These are phyloP conservation scores for Platismatia glauca DNA, from an alignment of 495 filamentous ascomycete genomes.

Conservation along the genomic window DNA sequence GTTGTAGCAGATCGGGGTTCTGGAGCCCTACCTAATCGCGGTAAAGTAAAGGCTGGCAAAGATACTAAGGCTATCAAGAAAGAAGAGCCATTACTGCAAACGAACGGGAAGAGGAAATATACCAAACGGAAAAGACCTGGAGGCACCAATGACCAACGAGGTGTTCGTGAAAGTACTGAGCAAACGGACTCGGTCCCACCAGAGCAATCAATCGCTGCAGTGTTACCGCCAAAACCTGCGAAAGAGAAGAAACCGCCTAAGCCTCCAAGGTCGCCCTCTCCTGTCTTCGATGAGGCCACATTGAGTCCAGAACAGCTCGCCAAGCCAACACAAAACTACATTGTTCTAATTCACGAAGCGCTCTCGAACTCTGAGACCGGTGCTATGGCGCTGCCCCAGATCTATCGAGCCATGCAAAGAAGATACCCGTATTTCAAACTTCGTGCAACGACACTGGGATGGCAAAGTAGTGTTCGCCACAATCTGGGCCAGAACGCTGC, in stretches of 20 bases:
- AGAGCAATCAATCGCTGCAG: conserved; percentile 37
- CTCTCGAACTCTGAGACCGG: conserved; percentile 60
- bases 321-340: conserved; percentile 81
- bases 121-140: conserved; percentile 61
- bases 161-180: conserved; percentile 40
- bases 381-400: conserved; percentile 79
- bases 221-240: conserved; percentile 43
- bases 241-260: conserved; percentile 32
- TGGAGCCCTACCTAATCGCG: conserved; percentile 36
- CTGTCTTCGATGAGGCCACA: conserved; percentile 62
- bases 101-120: conserved; percentile 70
- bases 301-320: conserved; percentile 77
- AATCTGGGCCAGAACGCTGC: conserved; percentile 84
- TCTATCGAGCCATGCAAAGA: conserved; percentile 79
- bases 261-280: conserved; percentile 58
- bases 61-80: conserved; percentile 35
- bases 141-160: conserved; percentile 36
- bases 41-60: conserved; percentile 55
- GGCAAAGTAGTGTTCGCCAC: conserved; percentile 95
- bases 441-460: conserved; percentile 65
- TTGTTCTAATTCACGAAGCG: conserved; percentile 83
- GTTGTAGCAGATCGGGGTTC: conserved; percentile 39
- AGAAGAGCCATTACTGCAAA: conserved; percentile 47
- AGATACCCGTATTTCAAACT: conserved; percentile 90
- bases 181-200: conserved; percentile 27